Percentiles rank a stretch among this genome's conserved stretches.
These are phyloP conservation scores for Rhizopogon sp. DNA, from an alignment of 768 basidiomycete genomes.

Conservation along the genomic window DNA sequence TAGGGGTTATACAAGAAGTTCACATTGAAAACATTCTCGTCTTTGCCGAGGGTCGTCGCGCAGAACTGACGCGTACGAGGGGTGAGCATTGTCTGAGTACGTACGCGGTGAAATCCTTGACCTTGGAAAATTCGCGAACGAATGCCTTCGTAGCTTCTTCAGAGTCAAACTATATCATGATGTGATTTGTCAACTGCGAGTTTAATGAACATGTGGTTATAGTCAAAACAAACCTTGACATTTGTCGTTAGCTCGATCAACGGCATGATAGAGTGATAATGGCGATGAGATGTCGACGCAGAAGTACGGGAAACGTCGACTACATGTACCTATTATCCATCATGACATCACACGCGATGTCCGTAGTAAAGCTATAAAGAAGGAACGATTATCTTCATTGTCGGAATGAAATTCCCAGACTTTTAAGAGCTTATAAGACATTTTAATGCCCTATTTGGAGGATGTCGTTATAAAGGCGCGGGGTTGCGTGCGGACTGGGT, in stretches of 20 bases:
- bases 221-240: constrained; percentile 22
- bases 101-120: constrained; percentile 13
- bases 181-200: too few relatives aligned
- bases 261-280: constrained; percentile 25
- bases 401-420: too few relatives aligned
- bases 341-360: too few relatives aligned
- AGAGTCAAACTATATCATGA: constrained; percentile 3
- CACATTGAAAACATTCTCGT: constrained; percentile 49
- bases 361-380: too few relatives aligned
- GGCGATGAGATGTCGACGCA: too few relatives aligned
- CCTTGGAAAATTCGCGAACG: constrained; percentile 27
- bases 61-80: constrained; percentile 34
- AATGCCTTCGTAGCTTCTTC: constrained; percentile 23
- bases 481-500: too few relatives aligned
- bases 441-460: too few relatives aligned
- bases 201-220: neutral
- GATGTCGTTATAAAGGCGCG: too few relatives aligned
- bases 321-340: too few relatives aligned
- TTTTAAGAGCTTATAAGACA: too few relatives aligned
- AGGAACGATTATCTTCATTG: too few relatives aligned
- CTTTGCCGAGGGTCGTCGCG: constrained; percentile 50
- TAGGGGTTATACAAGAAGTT: constrained; percentile 53
- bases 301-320: too few relatives aligned
- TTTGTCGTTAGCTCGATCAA: constrained; percentile 34
- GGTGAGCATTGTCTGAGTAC: neutral